Evolutionary conservation across 768 basidiomycete genomes (phyloP), one percentile per base, ranked within the genome.

Genomic region (Pisolithus orientalis): DNA sequence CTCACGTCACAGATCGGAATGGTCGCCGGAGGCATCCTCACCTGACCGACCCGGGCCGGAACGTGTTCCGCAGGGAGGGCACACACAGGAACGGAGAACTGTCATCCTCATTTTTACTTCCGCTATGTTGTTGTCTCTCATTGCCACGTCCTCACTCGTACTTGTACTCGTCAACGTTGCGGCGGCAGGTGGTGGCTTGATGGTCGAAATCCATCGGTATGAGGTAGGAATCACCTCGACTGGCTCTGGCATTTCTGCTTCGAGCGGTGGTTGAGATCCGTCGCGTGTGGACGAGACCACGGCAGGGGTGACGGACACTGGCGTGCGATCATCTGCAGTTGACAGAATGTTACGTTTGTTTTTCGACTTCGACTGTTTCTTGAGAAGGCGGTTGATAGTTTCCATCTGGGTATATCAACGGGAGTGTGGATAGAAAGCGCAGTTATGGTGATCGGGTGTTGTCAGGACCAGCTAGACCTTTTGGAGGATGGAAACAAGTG

Each of bases 331-430:
- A 38, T 80, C 79, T 0, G 73, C 73, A 1, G 76, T 78, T 14
- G 75, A 75, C 28, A 73, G 57, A 0, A 67, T 74, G n/a, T 73
- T 77, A 10, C 83, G 80, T 57, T 80, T 85, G 47, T 75, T 79
- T 42, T 80, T 78, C 2, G 85, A 76, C 9, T 84, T 79, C 16
- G 84, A 83, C 62, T 90, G 89, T 67, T 92, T 93, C 65, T 90
- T 90, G 47, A 94, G 78, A 13, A 94, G 76, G 27, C 91, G 84
- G 59, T 92, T 92, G 65, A 94, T 93, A 0, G 91, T 93, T 61
- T 93, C 91, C 24, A 82, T 82, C 87, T 91, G 59, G 17, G 31
- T 39, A 21, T 31, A 32, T 34, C 6, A 11, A 32, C 34, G 34
- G 25, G 8, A 21, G 21, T 17, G 14, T 14, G 51, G n/a, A 52